Percentiles rank a stretch among this genome's conserved stretches.
Evolutionary conservation across 2,329 filamentous ascomycete genomes (phyloP).

Genomic region (Aureobasidium sp.): DNA sequence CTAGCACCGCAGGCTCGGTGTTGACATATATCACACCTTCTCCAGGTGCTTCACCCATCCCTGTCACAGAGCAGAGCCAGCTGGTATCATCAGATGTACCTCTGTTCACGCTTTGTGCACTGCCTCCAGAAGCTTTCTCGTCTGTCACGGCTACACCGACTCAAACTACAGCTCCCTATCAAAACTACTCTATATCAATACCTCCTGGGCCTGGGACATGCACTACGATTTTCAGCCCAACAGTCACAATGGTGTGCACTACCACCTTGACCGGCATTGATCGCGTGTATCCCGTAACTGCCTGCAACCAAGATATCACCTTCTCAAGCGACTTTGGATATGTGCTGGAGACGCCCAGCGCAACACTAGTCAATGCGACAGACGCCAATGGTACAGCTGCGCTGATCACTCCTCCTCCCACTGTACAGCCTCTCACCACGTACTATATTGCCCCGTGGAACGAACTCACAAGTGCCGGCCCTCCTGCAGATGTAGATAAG

Average conservation of each 20-base stretch:
- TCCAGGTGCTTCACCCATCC: conserved; percentile 35
- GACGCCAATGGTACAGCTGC: neutral
- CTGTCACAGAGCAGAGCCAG: conserved; percentile 38
- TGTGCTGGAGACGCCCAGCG: conserved; percentile 33
- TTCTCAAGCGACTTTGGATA: conserved; percentile 42
- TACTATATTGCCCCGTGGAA: conserved; percentile 42
- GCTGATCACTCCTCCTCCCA: conserved; percentile 33
- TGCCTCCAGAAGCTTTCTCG: conserved; percentile 31
- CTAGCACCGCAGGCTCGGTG: conserved; percentile 20
- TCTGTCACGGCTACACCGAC: conserved; percentile 23
- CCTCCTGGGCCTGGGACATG: conserved; percentile 32
- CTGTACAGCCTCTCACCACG: conserved; percentile 34
- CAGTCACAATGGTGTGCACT: conserved; percentile 37
- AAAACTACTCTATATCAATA: conserved; percentile 31
- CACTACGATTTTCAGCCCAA: conserved; percentile 35
- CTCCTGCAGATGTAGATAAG: conserved; percentile 35
- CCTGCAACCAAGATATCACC: conserved; percentile 39
- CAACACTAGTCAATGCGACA: conserved; percentile 19
- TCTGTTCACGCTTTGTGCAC: conserved; percentile 37
- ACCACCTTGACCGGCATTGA: conserved; percentile 38
- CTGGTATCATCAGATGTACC: conserved; percentile 38
- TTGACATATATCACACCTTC: conserved; percentile 37
- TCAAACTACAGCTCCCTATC: conserved; percentile 30
- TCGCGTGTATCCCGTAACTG: conserved; percentile 34
- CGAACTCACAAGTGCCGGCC: conserved; percentile 33